Conservation (phyloP, 1,139 yeast species). For the Arxiozyma slooffiae region DNA sequence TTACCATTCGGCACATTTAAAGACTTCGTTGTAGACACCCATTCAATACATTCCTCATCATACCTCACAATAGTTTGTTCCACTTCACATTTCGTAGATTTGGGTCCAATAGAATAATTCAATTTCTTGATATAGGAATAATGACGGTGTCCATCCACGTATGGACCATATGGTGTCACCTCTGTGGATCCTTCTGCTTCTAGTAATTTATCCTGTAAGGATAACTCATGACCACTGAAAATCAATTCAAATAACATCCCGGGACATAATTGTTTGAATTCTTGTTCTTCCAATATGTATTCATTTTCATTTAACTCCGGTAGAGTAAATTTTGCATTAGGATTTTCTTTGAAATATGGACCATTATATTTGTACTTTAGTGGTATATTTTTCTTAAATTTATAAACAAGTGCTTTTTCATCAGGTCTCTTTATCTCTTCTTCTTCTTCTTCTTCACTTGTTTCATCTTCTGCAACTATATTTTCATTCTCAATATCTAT, state of each 20-base stretch:
- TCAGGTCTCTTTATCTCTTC: conserved; percentile 12
- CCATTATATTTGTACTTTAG: conserved; percentile 15
- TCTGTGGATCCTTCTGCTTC: conserved; percentile 59
- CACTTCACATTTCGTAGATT: conserved; percentile 75
- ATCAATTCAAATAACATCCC: conserved; percentile 62
- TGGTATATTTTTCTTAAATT: conserved; percentile 29
- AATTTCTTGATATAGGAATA: conserved; percentile 75
- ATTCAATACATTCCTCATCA: conserved; percentile 48
- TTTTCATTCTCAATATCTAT: conserved; percentile 24
- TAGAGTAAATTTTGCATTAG: conserved; percentile 36
- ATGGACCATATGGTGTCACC: conserved; percentile 31
- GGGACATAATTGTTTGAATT: conserved; percentile 56
- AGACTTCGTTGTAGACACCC: conserved; percentile 61
- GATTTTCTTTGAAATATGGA: conserved; percentile 35
- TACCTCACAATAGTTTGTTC: conserved; percentile 58
- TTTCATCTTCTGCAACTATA: conserved; percentile 11
- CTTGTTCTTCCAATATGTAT: conserved; percentile 41
- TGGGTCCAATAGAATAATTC: conserved; percentile 82
- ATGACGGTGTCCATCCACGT: conserved; percentile 42
- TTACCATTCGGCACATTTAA: conserved; percentile 96
- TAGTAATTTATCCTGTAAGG: conserved; percentile 29
- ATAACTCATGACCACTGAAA: conserved; percentile 48
- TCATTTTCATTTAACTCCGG: conserved; percentile 48
- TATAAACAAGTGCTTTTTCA: conserved; percentile 19
- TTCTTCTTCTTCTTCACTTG: conserved; percentile 23